Evolutionary conservation across 805 yeast species (phyloP).

Genomic region (Zygotorulaspora sp.): DNA sequence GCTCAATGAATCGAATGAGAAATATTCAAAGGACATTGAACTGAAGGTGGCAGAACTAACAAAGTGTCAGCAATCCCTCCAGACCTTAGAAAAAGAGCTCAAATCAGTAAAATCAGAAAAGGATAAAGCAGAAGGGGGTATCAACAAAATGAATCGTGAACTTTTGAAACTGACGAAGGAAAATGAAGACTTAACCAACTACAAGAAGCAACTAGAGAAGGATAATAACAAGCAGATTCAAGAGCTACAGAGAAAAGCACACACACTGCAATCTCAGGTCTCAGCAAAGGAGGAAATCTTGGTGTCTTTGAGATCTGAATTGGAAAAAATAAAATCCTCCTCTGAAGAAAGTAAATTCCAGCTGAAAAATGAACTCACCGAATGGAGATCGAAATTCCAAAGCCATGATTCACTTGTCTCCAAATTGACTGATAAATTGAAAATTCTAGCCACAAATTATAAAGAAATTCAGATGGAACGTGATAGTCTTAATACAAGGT

Average conservation of each 20-base stretch:
- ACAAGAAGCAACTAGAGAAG: conserved; percentile 41
- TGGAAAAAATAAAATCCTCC: conserved; percentile 1
- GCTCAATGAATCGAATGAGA: conserved; percentile 29
- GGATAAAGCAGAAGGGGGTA: conserved; percentile 74
- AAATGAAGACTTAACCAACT: conserved; percentile 47
- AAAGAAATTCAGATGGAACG: conserved; percentile 29
- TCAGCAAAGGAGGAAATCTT: conserved; percentile 19
- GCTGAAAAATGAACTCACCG: conserved; percentile 25
- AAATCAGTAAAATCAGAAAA: conserved; percentile 37
- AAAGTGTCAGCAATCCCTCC: conserved; percentile 19
- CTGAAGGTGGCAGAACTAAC: conserved; percentile 18
- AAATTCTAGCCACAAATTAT: conserved; percentile 38
- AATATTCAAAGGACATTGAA: conserved; percentile 37
- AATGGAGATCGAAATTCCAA: conserved; percentile 27
- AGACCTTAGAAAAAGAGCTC: conserved; percentile 27
- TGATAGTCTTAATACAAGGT: conserved; percentile 14
- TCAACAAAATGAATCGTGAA: conserved; percentile 86
- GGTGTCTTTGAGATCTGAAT: conserved; percentile 4
- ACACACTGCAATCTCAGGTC: conserved; percentile 14
- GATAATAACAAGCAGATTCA: conserved; percentile 38
- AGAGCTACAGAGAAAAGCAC: conserved; percentile 24
- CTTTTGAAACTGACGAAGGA: conserved; percentile 60
- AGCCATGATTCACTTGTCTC: conserved; percentile 37
- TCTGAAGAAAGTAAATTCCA: conserved; percentile 26
- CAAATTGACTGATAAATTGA: conserved; percentile 44